Percentiles rank a stretch among this genome's conserved stretches.
phyloP scores from a whole-genome alignment of 2,329 filamentous ascomycete genomes.

The Huntiella decipiens region DNA sequence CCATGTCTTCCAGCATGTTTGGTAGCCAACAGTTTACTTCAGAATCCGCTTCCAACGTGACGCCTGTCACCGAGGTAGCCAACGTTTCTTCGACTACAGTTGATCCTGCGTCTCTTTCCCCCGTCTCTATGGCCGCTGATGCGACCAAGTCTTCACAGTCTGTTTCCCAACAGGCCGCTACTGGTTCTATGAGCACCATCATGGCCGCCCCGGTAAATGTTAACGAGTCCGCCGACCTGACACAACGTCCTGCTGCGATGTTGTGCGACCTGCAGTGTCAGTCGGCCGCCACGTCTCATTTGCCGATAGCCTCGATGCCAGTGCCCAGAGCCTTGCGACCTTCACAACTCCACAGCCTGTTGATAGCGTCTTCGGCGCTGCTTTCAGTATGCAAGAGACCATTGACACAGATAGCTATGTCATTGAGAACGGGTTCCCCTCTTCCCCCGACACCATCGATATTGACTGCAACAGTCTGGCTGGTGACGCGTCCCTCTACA shows the following conservation, averaged over 20 bases:
- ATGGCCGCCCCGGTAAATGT: conserved; percentile 9
- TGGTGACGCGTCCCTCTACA: conserved; percentile 36
- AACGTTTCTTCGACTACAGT: conserved; percentile 28
- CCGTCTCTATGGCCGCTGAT: conserved; percentile 32
- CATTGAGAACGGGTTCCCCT: conserved; percentile 57
- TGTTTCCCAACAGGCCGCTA: conserved; percentile 13
- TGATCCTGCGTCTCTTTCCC: conserved; percentile 42
- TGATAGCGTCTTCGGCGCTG: conserved; percentile 49
- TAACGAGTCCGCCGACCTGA: conserved; percentile 57
- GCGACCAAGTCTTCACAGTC: conserved; percentile 14
- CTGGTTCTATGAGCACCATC: conserved; percentile 11
- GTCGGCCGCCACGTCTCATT: conserved; percentile 47
- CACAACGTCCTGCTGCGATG: conserved; percentile 99
- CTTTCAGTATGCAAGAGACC: conserved; percentile 49
- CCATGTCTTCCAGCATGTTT: conserved; percentile 39
- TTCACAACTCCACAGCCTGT: conserved; percentile 39
- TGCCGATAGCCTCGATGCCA: conserved; percentile 12
- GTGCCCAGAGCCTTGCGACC: conserved; percentile 1
- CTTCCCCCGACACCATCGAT: conserved; percentile 49
- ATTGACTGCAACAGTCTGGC: conserved; percentile 48
- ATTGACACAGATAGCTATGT: conserved; percentile 55
- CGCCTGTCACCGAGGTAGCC: conserved; percentile 4
- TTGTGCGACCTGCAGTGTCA: conserved; percentile 99
- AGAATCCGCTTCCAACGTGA: conserved; percentile 13
- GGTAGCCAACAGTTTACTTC: conserved; percentile 18